These are phyloP conservation scores for Hypericum androsaemum DNA, from an alignment of 345 rosid species.

Conservation along the genomic window DNA sequence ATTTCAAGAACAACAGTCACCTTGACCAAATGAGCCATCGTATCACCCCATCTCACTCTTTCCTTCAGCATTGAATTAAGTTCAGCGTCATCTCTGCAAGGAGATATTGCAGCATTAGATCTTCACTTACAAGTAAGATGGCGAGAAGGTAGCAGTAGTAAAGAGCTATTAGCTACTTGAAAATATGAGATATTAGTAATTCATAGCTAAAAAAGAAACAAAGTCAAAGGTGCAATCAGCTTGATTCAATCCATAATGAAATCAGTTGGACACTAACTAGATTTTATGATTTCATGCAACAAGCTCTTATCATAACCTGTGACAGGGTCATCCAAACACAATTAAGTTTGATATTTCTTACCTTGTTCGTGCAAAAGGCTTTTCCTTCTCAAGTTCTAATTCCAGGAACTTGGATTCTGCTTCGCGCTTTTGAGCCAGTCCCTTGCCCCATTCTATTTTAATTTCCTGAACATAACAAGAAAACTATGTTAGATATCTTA, in stretches of 20 bases:
- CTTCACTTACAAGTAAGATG: too few relatives aligned
- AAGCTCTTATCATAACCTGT: not conserved
- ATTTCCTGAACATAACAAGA: conserved; percentile 39
- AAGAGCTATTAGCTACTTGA: too few relatives aligned
- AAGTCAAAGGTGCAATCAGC: not conserved
- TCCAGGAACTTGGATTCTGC: conserved; percentile 65
- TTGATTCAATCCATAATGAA: not conserved
- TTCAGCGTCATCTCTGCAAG: conserved; percentile 80
- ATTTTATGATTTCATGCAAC: not conserved
- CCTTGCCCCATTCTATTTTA: conserved; percentile 95
- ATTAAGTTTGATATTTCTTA: conserved; percentile 14
- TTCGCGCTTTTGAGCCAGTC: conserved; percentile 88
- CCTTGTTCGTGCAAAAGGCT: conserved; percentile 90
- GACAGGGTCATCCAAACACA: not conserved
- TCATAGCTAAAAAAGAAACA: too few relatives aligned
- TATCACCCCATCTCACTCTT: conserved; percentile 80
- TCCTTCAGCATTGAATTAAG: conserved; percentile 77
- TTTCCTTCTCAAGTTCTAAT: conserved; percentile 73
- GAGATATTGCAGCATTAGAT: not conserved
- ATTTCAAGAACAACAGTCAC: conserved; percentile 22
- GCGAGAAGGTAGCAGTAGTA: too few relatives aligned
- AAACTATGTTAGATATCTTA: too few relatives aligned
- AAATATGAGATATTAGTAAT: too few relatives aligned
- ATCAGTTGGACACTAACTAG: not conserved
- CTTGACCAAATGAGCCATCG: conserved; percentile 95